A percentile compares a stretch with the other conserved stretches of the same genome.
These are phyloP conservation scores for Cadophora luteo-olivacea DNA, from an alignment of 2,329 filamentous ascomycete genomes.

Conservation along the genomic window DNA sequence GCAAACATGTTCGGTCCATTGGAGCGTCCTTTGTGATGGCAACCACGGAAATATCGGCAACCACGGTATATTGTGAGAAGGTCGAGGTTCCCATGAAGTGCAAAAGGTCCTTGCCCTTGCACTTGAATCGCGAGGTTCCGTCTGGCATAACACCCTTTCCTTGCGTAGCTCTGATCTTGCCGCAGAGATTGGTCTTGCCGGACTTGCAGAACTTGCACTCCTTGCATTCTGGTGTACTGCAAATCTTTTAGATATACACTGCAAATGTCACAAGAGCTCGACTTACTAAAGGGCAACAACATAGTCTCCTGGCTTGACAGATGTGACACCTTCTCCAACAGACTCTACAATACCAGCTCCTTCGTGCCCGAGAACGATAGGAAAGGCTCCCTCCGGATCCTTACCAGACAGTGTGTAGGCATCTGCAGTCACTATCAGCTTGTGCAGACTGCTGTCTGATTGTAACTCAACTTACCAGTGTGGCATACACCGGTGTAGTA, in stretches of 20 bases:
- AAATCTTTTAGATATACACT: conserved; percentile 17
- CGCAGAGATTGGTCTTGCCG: conserved; percentile 98
- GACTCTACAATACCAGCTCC: conserved; percentile 93
- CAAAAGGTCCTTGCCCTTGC: conserved; percentile 91
- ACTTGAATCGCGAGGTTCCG: conserved; percentile 91
- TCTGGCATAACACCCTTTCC: conserved; percentile 97
- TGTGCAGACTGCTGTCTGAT: conserved; percentile 8
- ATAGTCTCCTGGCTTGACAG: conserved; percentile 91
- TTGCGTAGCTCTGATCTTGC: conserved; percentile 97
- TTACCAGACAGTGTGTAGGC: conserved; percentile 96
- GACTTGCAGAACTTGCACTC: conserved; percentile 99
- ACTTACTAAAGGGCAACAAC: conserved; percentile 86
- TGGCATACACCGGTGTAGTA: conserved; percentile 99
- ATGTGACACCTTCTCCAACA: conserved; percentile 92
- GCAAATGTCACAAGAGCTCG: conserved; percentile 19
- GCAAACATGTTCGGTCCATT: conserved; percentile 94
- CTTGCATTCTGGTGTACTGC: conserved; percentile 90
- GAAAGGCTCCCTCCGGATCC: conserved; percentile 95
- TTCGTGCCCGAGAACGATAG: conserved; percentile 87
- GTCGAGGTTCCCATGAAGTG: conserved; percentile 99
- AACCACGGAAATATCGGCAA: conserved; percentile 97
- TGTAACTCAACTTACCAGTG: conserved; percentile 68
- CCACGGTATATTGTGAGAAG: conserved; percentile 98
- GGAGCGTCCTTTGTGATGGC: conserved; percentile 88
- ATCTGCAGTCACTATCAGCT: conserved; percentile 57